Conservation (phyloP, 75 land plant species). For the Isoetes taiwanensis region DNA sequence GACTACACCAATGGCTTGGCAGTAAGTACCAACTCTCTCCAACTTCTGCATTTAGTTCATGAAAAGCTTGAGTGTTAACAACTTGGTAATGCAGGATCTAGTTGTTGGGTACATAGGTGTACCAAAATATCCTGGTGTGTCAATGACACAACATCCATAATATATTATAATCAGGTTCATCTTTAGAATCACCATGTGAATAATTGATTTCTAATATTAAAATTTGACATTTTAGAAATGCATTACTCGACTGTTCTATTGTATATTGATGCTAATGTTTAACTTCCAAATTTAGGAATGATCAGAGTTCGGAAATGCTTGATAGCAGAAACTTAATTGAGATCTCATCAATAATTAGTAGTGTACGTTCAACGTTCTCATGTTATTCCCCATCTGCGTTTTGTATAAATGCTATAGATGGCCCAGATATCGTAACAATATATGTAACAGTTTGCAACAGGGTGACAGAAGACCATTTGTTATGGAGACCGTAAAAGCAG, state of each 20-base stretch:
- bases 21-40: slow-evolving; percentile 32
- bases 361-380: slow-evolving; percentile 27
- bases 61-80: not conserved
- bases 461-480: slow-evolving; percentile 79
- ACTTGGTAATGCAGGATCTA: slow-evolving; percentile 52
- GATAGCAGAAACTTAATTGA: slow-evolving; percentile 58
- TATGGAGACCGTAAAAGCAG: slow-evolving; percentile 96
- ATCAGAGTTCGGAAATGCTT: slow-evolving; percentile 91
- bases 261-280: too few species aligned
- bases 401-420: too few species aligned
- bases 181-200: too few species aligned
- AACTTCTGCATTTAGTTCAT: not conserved
- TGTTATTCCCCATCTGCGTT: not conserved
- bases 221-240: too few species aligned
- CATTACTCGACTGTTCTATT: too few species aligned
- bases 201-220: too few species aligned
- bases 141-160: slow-evolving; percentile 92
- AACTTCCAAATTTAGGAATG: too few species aligned
- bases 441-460: too few species aligned
- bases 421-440: too few species aligned
- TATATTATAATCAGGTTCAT: slow-evolving; percentile 84
- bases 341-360: slow-evolving; percentile 60
- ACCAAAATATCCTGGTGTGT: slow-evolving; percentile 79
- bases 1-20: slow-evolving; percentile 98
- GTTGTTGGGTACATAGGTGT: slow-evolving; percentile 99